A percentile compares a stretch with the other conserved stretches of the same genome.
phyloP scores from a whole-genome alignment of 225 moss, liverwort and hornwort genomes.

The Climacium dendroides region DNA sequence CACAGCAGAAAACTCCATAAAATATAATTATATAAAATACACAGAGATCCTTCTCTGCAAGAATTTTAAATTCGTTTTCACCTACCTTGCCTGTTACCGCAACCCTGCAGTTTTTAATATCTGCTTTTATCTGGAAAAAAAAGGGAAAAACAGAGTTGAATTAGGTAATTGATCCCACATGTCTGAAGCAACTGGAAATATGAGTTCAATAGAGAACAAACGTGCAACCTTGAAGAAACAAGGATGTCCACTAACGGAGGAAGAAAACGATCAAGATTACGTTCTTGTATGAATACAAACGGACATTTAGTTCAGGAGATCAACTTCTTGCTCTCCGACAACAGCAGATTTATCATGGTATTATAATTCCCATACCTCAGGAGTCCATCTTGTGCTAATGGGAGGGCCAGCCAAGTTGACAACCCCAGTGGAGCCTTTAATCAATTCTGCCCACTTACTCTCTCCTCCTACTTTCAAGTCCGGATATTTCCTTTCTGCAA shows the following conservation, averaged over 20 bases:
- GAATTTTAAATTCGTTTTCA: not conserved
- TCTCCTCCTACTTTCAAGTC: slow-evolving; percentile 64
- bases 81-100: slow-evolving; percentile 70
- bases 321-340: not conserved
- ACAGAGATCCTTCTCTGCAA: not conserved
- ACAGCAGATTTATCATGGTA: not conserved
- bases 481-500: slow-evolving; percentile 46
- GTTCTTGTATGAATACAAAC: not conserved
- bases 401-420: slow-evolving; percentile 92
- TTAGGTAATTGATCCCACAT: not conserved
- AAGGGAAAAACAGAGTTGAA: not conserved
- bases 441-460: slow-evolving; percentile 53
- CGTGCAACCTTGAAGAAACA: not conserved
- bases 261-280: not conserved
- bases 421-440: slow-evolving; percentile 81
- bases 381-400: slow-evolving; percentile 85
- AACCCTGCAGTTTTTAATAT: slow-evolving; percentile 72
- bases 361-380: slow-evolving; percentile 25
- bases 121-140: slow-evolving; percentile 61
- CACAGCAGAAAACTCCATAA: not conserved
- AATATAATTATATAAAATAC: not conserved
- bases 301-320: not conserved
- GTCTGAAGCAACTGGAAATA: not conserved
- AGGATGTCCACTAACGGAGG: not conserved
- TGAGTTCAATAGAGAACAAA: not conserved